Conservation (phyloP, 2,329 filamentous ascomycete species). For the Pyrenochaeta sp. region DNA sequence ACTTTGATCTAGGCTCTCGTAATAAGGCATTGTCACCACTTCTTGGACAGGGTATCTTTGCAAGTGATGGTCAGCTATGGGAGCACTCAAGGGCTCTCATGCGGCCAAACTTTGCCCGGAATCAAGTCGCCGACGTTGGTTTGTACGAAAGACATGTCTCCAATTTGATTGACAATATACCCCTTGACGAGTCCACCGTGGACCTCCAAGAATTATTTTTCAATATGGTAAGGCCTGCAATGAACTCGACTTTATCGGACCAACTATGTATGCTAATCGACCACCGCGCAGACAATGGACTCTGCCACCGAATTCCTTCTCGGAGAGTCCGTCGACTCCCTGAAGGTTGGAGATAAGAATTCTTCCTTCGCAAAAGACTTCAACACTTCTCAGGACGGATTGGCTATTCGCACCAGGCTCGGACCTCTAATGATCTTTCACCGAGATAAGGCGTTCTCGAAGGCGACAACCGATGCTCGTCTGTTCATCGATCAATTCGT, state of each 20-base stretch:
- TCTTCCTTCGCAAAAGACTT: neutral
- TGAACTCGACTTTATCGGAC: neutral
- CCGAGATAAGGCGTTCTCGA: neutral
- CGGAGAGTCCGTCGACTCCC: neutral
- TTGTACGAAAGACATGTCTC: slow-evolving; percentile 9
- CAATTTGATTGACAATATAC: neutral
- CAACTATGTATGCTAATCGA: neutral
- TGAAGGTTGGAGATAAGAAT: neutral
- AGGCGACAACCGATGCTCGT: neutral
- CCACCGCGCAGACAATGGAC: neutral
- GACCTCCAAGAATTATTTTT: slow-evolving; percentile 1
- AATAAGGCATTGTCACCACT: slow-evolving; percentile 14
- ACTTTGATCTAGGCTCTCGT: slow-evolving; percentile 27
- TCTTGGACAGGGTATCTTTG: slow-evolving; percentile 36
- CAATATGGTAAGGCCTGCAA: neutral
- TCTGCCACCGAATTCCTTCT: neutral
- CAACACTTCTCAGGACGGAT: neutral
- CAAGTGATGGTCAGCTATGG: slow-evolving; percentile 31
- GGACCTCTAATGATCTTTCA: neutral
- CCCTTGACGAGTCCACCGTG: neutral
- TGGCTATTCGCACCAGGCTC: neutral
- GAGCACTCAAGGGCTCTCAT: slow-evolving; percentile 22
- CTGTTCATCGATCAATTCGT: neutral
- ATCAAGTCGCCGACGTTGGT: slow-evolving; percentile 28
- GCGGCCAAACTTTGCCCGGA: slow-evolving; percentile 27